Evolutionary conservation across 164 flowering plant species (phyloP).

Genomic region (Dillenia suffruticosa): DNA sequence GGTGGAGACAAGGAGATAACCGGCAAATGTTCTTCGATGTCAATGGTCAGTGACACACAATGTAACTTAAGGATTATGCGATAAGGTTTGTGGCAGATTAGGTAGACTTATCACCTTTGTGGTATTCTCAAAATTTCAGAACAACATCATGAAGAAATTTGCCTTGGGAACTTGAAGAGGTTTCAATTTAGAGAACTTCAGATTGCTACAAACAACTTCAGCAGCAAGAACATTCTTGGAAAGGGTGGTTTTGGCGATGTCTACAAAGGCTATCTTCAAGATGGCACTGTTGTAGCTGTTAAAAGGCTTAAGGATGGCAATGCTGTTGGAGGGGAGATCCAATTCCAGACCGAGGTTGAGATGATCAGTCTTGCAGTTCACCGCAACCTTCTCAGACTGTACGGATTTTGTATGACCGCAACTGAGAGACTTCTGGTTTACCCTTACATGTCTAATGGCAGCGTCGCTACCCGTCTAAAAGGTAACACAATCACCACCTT

Average conservation of each 20-base stretch:
- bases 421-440: slow-evolving; percentile 61
- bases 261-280: slow-evolving; percentile 64
- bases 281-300: slow-evolving; percentile 62
- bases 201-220: slow-evolving; percentile 59
- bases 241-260: slow-evolving; percentile 73
- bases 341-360: slow-evolving; percentile 72
- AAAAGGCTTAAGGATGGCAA: slow-evolving; percentile 64
- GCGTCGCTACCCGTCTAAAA: slow-evolving; percentile 73
- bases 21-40: slow-evolving; percentile 80
- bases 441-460: slow-evolving; percentile 77
- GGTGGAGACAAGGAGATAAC: slow-evolving; percentile 77
- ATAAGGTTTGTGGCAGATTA: background rate
- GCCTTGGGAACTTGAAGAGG: slow-evolving; percentile 56
- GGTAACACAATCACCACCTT: slow-evolving; percentile 24
- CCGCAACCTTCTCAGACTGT: slow-evolving; percentile 55
- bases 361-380: slow-evolving; percentile 78
- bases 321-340: slow-evolving; percentile 55
- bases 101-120: background rate
- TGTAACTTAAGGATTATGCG: background rate
- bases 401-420: slow-evolving; percentile 56
- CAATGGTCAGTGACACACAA: slow-evolving; percentile 28
- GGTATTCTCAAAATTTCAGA: slow-evolving; percentile 26
- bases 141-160: slow-evolving; percentile 45
- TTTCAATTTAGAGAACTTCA: slow-evolving; percentile 61
- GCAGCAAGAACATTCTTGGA: slow-evolving; percentile 60